Conservation (phyloP, 495 filamentous ascomycete genomes). For the Aspergillus asperescens region DNA sequence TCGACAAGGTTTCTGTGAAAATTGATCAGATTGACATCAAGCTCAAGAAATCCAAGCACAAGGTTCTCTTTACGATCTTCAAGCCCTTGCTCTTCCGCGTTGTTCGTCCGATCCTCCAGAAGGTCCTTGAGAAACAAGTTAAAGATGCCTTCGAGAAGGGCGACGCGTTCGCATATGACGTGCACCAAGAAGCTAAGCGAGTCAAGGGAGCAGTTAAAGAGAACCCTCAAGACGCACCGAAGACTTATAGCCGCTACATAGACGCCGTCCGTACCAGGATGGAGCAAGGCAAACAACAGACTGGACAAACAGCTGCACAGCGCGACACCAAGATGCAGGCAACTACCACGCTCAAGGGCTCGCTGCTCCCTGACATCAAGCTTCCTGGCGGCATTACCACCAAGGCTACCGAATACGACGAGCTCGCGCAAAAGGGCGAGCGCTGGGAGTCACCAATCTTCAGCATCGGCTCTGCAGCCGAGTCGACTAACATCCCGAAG, state of each 20-base stretch:
- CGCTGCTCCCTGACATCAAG: constrained; percentile 81
- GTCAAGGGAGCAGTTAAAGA: constrained; percentile 60
- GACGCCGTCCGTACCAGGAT: constrained; percentile 68
- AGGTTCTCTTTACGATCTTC: constrained; percentile 79
- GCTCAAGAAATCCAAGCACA: constrained; percentile 89
- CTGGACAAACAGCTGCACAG: constrained; percentile 41
- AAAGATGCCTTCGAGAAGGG: constrained; percentile 66
- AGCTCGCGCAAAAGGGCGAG: constrained; percentile 81
- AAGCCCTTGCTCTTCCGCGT: constrained; percentile 84
- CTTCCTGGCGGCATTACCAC: constrained; percentile 86
- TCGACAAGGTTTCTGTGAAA: constrained; percentile 80
- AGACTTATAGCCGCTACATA: constrained; percentile 83
- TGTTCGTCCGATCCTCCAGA: constrained; percentile 76
- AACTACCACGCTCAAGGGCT: constrained; percentile 82
- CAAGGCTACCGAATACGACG: constrained; percentile 93
- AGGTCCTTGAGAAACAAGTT: constrained; percentile 83
- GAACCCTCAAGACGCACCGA: constrained; percentile 71
- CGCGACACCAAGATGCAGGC: constrained; percentile 68
- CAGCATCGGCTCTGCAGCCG: constrained; percentile 71
- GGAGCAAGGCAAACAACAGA: constrained; percentile 57
- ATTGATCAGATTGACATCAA: constrained; percentile 86
- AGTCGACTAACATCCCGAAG: constrained; percentile 64
- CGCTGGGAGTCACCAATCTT: constrained; percentile 95
- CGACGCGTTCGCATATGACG: constrained; percentile 63
- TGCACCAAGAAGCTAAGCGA: constrained; percentile 77